Evolutionary conservation across 164 flowering plant species (phyloP).

Genomic region (Brasenia schreberi): DNA sequence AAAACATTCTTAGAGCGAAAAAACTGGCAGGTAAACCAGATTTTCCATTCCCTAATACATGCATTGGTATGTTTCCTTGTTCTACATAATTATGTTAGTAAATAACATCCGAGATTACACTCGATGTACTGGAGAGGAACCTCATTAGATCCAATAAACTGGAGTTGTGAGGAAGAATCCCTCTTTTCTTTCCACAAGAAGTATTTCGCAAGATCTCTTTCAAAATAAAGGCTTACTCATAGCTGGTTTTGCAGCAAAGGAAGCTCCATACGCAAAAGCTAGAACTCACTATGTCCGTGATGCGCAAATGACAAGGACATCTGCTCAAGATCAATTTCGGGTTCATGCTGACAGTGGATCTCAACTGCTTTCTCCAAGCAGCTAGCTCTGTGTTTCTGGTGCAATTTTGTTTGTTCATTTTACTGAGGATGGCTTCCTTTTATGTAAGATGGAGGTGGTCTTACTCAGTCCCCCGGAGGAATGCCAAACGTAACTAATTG

Average conservation of each 20-base stretch:
- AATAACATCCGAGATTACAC: too few relatives aligned
- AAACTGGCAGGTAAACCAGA: constrained; percentile 55
- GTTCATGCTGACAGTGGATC: constrained; percentile 79
- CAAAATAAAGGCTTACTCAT: background rate
- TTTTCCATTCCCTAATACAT: background rate
- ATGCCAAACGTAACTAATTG: background rate
- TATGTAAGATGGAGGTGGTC: background rate
- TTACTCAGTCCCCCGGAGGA: background rate
- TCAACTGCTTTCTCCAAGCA: constrained; percentile 52
- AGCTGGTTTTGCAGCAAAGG: constrained; percentile 53
- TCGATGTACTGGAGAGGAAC: too few relatives aligned
- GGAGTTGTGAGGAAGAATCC: background rate
- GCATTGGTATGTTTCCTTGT: background rate
- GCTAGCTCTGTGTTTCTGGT: background rate
- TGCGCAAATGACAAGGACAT: constrained; percentile 66
- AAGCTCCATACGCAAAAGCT: constrained; percentile 95
- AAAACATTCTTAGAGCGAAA: constrained; percentile 82
- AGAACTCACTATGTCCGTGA: constrained; percentile 81
- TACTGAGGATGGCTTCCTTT: background rate
- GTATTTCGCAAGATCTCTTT: background rate
- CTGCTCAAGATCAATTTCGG: constrained; percentile 40
- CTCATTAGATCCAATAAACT: too few relatives aligned
- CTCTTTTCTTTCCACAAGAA: background rate
- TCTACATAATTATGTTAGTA: background rate
- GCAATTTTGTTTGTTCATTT: background rate